These are phyloP conservation scores for Canavalia gladiata DNA, from an alignment of 306 rosid species.

Conservation along the genomic window DNA sequence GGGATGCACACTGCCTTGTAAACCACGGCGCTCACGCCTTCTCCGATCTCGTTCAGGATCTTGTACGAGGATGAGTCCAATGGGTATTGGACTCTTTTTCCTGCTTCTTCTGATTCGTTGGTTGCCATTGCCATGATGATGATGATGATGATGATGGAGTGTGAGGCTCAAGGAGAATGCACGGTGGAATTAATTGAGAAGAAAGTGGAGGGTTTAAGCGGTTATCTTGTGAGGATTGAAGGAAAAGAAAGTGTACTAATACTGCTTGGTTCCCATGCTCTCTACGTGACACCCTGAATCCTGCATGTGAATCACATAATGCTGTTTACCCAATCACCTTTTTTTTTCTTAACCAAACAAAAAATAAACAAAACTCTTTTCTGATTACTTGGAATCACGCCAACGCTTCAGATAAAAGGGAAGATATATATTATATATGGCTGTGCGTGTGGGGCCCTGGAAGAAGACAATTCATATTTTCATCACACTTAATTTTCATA, in stretches of 20 bases:
- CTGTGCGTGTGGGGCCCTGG: too few species aligned
- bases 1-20: constrained; percentile 74
- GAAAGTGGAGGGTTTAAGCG: constrained; percentile 42
- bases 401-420: background rate
- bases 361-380: background rate
- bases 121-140: constrained; percentile 41
- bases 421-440: too few species aligned
- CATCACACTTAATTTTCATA: too few species aligned
- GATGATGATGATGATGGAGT: background rate
- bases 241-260: constrained; percentile 24
- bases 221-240: constrained; percentile 61
- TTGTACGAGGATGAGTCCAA: constrained; percentile 54
- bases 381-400: background rate
- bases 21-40: constrained; percentile 61
- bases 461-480: too few species aligned
- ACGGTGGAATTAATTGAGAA: constrained; percentile 27
- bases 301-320: constrained; percentile 57
- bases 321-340: background rate
- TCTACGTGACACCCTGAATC: background rate
- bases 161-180: background rate
- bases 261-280: too few species aligned
- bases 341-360: background rate
- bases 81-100: constrained; percentile 61
- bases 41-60: constrained; percentile 61
- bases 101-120: constrained; percentile 26